Base-by-base conservation (phyloP, 176 grass and related monocot genomes). In the Eleusine coracana region DNA sequence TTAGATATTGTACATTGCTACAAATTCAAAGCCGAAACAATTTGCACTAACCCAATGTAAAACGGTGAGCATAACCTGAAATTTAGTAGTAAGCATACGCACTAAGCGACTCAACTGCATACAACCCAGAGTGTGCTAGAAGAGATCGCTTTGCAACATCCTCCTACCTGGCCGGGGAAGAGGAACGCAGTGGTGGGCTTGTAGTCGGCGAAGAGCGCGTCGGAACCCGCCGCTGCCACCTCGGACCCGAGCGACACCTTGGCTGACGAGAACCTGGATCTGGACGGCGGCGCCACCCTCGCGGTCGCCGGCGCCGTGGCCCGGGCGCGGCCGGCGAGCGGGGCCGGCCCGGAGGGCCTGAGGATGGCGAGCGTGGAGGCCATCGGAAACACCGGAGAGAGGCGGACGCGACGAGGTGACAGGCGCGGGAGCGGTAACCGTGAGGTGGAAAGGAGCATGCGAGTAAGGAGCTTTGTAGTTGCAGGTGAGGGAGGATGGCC, bases 121-220 rank as follows among this genome's bases (percentile, higher is more conserved):
- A 77, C n/a, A 85, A 20, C 63, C 5, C 5, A 48, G 6, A 39
- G 7, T 34, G 16, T 82, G 89, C 58, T 59, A 68, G 52, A 83
- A 74, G 46, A 63, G 66, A 21, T 51, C 37, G 11, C 52, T n/a
- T 39, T 29, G 58, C 16, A 64, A 5, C 54, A 59, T 65, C 46
- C 48, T 10, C 11, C 9, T 86, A 98, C 96, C 91, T 98, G 96
- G 10, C 96, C 96, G 11, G 96, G 96, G 88, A 96, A 98, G 46
- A 98, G 71, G 80, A 98, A 98, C 14, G 96, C 93, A 73, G 86
- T 85, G 50, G 89, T 85, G 63, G 93, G 90, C 70, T 90, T 98
- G 75, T 95, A 98, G 49, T 93, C 89, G 38, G 88, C 86, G 76
- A 98, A 98, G 59, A 93, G 82, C 77, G 88, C 74, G 76, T 98